Percentiles rank a stretch among this genome's conserved stretches.
Conservation (phyloP, 2,329 filamentous ascomycete species). For the Fonsecaea multimorphosa region DNA sequence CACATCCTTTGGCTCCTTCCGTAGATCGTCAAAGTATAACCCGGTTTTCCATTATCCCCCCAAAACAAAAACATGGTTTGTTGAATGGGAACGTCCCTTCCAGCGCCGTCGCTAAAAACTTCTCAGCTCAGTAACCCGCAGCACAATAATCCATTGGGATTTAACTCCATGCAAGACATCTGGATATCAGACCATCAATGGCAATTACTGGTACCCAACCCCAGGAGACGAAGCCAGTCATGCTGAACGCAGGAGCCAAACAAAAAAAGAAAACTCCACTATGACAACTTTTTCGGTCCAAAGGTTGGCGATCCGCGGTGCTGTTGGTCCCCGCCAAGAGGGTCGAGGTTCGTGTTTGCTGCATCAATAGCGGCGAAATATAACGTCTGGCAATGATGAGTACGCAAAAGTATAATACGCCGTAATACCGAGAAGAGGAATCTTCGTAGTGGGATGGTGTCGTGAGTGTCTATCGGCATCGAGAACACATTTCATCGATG, state of each 20-base stretch:
- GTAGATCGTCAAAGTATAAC: background rate
- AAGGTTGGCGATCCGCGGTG: conserved; percentile 8
- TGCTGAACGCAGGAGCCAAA: background rate
- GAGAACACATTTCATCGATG: background rate
- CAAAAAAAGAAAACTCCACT: background rate
- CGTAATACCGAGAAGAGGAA: background rate
- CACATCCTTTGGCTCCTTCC: background rate
- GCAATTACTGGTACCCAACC: conserved; percentile 6
- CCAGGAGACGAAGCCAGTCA: background rate
- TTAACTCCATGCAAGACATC: background rate
- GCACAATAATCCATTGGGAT: background rate
- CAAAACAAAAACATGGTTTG: background rate
- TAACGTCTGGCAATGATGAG: background rate
- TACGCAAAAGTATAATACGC: background rate
- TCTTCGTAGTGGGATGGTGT: background rate
- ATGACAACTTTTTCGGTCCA: background rate
- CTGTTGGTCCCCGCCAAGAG: conserved; percentile 16
- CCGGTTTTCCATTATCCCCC: conserved; percentile 3
- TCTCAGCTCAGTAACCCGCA: background rate
- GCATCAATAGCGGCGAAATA: conserved; percentile 1
- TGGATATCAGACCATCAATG: background rate
- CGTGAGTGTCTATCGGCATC: background rate
- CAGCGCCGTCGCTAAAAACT: conserved; percentile 24
- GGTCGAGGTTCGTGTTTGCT: background rate
- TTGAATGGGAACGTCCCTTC: conserved; percentile 9